These are phyloP conservation scores for Wallemia hederae DNA, from an alignment of 1,284 basidiomycete genomes.

Conservation along the genomic window DNA sequence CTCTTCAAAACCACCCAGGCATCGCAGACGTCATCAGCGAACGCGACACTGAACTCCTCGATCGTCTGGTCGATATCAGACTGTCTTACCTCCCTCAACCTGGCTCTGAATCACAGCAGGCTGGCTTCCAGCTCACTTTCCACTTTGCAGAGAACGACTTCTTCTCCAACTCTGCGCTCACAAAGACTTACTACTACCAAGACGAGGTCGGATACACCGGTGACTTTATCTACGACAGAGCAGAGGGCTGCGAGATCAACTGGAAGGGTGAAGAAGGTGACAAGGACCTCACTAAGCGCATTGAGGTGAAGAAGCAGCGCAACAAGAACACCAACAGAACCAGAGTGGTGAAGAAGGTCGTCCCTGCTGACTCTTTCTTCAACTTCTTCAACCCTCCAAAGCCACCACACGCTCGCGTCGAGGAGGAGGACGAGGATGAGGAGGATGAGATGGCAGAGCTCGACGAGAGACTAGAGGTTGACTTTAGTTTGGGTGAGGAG, in stretches of 20 bases:
- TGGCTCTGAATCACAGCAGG: conserved; percentile 27
- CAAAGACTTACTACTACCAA: conserved; percentile 89
- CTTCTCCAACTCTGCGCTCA: conserved; percentile 55
- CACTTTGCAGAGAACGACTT: conserved; percentile 54
- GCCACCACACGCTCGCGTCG: conserved; percentile 34
- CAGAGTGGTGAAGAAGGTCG: conserved; percentile 62
- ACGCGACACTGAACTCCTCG: conserved; percentile 36
- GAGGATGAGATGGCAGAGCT: conserved; percentile 69
- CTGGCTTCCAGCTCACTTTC: conserved; percentile 76
- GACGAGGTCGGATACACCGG: conserved; percentile 74
- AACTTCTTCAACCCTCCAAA: conserved; percentile 81
- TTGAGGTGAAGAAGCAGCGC: conserved; percentile 96
- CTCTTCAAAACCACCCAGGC: conserved; percentile 66
- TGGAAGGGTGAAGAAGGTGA: conserved; percentile 56
- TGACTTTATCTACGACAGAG: conserved; percentile 83
- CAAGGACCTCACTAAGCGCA: conserved; percentile 86
- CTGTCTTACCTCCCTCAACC: conserved; percentile 28
- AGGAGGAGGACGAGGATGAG: conserved; percentile 45
- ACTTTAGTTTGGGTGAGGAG: conserved; percentile 44
- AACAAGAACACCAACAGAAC: conserved; percentile 94
- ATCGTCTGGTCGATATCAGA: conserved; percentile 35
- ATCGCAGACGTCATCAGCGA: conserved; percentile 76
- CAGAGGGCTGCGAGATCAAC: conserved; percentile 63
- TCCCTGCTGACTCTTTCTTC: conserved; percentile 77
- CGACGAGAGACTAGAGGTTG: conserved; percentile 74